These are phyloP conservation scores for Talaromyces sp. DNA, from an alignment of 2,329 filamentous ascomycete species.

Conservation along the genomic window DNA sequence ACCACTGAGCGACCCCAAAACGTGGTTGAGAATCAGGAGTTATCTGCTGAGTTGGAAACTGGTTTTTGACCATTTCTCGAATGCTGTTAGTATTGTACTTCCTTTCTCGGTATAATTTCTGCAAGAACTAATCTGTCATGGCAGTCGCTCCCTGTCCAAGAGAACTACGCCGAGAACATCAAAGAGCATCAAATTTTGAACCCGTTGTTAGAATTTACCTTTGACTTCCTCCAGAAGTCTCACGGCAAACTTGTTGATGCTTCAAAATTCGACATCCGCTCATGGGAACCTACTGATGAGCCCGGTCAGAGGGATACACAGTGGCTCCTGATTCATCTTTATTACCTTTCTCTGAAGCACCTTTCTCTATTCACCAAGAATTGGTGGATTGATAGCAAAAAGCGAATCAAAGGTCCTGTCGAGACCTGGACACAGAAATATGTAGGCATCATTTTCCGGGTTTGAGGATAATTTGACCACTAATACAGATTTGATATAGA, in stretches of 20 bases:
- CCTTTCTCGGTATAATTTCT: not conserved
- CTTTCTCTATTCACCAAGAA: constrained; percentile 71
- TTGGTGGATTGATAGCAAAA: constrained; percentile 80
- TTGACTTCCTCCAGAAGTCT: constrained; percentile 77
- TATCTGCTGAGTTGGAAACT: constrained; percentile 89
- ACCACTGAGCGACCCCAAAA: constrained; percentile 57
- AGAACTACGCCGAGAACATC: constrained; percentile 72
- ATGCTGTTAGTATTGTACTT: constrained; percentile 48
- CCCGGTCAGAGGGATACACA: constrained; percentile 68
- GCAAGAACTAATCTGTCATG: constrained; percentile 22
- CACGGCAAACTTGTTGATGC: constrained; percentile 65
- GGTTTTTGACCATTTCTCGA: constrained; percentile 77
- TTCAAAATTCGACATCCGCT: constrained; percentile 64
- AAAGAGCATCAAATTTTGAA: constrained; percentile 66
- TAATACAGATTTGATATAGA: constrained; percentile 21
- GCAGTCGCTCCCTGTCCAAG: constrained; percentile 71
- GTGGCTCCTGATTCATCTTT: constrained; percentile 79
- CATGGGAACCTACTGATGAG: constrained; percentile 57
- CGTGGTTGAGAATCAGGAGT: constrained; percentile 65
- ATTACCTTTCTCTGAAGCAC: constrained; percentile 73
- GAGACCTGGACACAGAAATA: constrained; percentile 81
- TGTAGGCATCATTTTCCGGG: constrained; percentile 59
- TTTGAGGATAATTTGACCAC: not conserved
- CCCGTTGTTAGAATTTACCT: constrained; percentile 70
- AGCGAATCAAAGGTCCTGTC: constrained; percentile 71